Conservation (phyloP, 352 stramenopile species). For the Phytophthora megakarya region DNA sequence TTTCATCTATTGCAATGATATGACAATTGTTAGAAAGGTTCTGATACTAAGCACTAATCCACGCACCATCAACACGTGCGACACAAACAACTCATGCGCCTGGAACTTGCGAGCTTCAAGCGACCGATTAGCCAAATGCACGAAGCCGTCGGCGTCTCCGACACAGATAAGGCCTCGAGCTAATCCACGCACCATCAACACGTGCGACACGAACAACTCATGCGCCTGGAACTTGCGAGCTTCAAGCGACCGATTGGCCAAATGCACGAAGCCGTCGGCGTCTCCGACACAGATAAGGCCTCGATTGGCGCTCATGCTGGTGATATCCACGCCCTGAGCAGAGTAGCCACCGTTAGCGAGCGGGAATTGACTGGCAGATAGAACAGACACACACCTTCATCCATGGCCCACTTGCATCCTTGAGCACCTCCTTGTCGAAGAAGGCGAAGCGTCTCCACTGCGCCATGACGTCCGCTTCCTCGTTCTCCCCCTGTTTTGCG, state of each 20-base stretch:
- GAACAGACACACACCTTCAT: conserved; percentile 63
- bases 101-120: conserved; percentile 85
- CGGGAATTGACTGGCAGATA: not conserved
- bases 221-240: conserved; percentile 85
- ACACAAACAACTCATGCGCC: conserved; percentile 87
- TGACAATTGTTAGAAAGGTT: not conserved
- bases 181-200: conserved; percentile 74
- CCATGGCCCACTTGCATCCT: conserved; percentile 81
- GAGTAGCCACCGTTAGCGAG: conserved; percentile 11
- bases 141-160: conserved; percentile 80
- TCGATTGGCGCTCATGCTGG: conserved; percentile 86
- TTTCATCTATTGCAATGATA: conserved; percentile 66
- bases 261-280: conserved; percentile 81
- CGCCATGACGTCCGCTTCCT: conserved; percentile 56
- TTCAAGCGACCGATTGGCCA: conserved; percentile 84
- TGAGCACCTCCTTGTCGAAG: conserved; percentile 90
- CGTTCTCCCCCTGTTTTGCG: conserved; percentile 15
- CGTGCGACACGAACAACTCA: conserved; percentile 86
- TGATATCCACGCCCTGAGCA: conserved; percentile 81
- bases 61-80: conserved; percentile 86
- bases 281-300: conserved; percentile 87
- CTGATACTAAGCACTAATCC: too few species aligned
- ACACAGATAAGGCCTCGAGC: conserved; percentile 85
- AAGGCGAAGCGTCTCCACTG: conserved; percentile 90
- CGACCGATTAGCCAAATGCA: conserved; percentile 85